phyloP scores from a whole-genome alignment of 768 basidiomycete genomes.

The Tulasnella sp. region DNA sequence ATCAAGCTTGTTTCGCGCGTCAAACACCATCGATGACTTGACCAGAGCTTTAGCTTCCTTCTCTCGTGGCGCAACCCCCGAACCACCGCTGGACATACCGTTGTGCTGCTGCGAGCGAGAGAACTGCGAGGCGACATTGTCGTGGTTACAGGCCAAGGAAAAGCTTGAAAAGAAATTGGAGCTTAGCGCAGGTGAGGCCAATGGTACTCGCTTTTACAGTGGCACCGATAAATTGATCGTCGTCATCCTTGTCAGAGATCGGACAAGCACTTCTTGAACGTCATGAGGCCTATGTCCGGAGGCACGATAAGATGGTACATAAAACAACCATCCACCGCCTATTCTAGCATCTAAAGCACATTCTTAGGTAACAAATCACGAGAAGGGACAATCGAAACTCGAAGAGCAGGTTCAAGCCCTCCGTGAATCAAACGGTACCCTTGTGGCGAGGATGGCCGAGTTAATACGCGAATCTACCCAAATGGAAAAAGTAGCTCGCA shows the following conservation, averaged over 20 bases:
- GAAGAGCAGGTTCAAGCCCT: slow-evolving; percentile 27
- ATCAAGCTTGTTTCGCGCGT: slow-evolving; percentile 14
- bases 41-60: slow-evolving; percentile 64
- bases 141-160: slow-evolving; percentile 57
- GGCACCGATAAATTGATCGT: slow-evolving; percentile 14
- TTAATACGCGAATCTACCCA: slow-evolving; percentile 50
- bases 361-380: slow-evolving; percentile 21
- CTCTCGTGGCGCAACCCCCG: slow-evolving; percentile 62
- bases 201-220: slow-evolving; percentile 1
- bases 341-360: slow-evolving; percentile 24
- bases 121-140: slow-evolving; percentile 54
- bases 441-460: slow-evolving; percentile 33
- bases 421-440: slow-evolving; percentile 27
- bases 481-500: slow-evolving; percentile 47
- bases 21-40: slow-evolving; percentile 63
- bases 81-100: slow-evolving; percentile 40
- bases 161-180: slow-evolving; percentile 69
- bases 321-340: background rate
- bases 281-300: slow-evolving; percentile 78
- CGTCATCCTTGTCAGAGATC: slow-evolving; percentile 51
- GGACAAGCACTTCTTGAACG: slow-evolving; percentile 80
- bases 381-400: slow-evolving; percentile 20
- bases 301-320: slow-evolving; percentile 39
- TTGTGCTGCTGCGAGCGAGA: slow-evolving; percentile 60
- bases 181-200: slow-evolving; percentile 71